Evolutionary conservation across 1,284 basidiomycete species (phyloP), one percentile per base, ranked within the genome.

Genomic region (Amylostereum areolatum): DNA sequence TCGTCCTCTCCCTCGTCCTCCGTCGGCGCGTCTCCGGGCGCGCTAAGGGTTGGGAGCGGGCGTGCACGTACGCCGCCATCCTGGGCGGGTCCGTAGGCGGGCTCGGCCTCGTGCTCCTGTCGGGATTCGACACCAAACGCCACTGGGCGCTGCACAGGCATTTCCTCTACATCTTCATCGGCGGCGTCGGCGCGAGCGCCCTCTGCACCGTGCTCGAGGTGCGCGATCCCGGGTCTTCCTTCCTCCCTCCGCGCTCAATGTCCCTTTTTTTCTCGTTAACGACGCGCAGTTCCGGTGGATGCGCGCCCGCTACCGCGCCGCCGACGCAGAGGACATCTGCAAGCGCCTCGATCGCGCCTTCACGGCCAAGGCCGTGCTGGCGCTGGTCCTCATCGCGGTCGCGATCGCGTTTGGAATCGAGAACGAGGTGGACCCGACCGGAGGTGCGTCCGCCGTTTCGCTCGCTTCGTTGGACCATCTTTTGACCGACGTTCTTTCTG

Each of bases 121-220:
- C 59, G 31, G 52, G 59, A n/a, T 64, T 59, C 47, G 63, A 66
- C 51, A 64, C 62, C n/a, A 53, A 55, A 42, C 48, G 57, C 9
- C 52, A 59, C 45, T 25, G 52, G 12, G 49, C 47, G 3, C 29
- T 55, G 11, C 64, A 66, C 46, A 49, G 60, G n/a, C 49, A 54
- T 3, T 66, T 64, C 49, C 52, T 66, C 30, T 50, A 61, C 41
- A 46, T 65, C 8, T 65, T 66, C 49, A 58, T 64, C 56, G 59
- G 36, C 51, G 72, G 57, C 51, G 66, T 88, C 1, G 77, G 72
- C 1, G 59, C 89, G 32, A 83, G 80, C 51, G 83, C 83, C 9
- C 75, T 89, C 35, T 88, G 87, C 65, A 83, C 83, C 4, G 69
- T 86, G n/a, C 51, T 77, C 18, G 85, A 89, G 73, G 81, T 81